Evolutionary conservation across 2,329 filamentous ascomycete genomes (phyloP), one percentile per base, ranked within the genome.

Genomic region (Tolypocladium pustulatum): DNA sequence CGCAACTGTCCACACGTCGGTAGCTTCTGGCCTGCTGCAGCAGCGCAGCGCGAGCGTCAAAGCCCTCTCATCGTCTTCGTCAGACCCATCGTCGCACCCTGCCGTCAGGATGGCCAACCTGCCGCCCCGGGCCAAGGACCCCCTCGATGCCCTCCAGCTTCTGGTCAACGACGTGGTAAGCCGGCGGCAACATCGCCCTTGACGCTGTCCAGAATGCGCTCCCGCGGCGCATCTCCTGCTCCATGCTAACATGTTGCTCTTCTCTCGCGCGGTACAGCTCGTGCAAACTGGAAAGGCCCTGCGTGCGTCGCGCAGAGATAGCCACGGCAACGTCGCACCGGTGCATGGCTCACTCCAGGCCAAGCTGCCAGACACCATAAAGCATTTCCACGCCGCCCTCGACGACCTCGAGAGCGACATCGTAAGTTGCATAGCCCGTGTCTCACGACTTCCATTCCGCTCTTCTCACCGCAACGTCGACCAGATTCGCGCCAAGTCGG

Each of bases 271-370:
- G 13, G 32, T 46, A 38, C 43, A 86, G 83, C 77, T 85, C 32
- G 74, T 86, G 17, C 79, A 85, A 67, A 81, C 79, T 2, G 82
- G 81, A 20, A 86, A 82, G 66, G 80, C 81, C 22, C 71, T 85
- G 15, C 80, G 75, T 55, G 71, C 77, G 1, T 77, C 76, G 41
- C 71, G 73, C 36, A 78, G 75, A 62, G 78, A 81, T 62, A 73
- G 75, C 17, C 71, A 75, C 46, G 75, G 72, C 59, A 72, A 72
- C 51, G 60, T 73, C 20, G 65, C 66, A 20, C 69, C 68, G 20
- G 66, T 66, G 20, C 69, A 70, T 37, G 67, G 67, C 61, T 67
- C 65, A 43, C 68, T 65, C 65, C 74, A 74, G 57, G 67, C 71
- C 52, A 80, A 77, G 64, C 68, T 82, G 58, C 71, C 74, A 37